Percentiles rank a stretch among this genome's conserved stretches.
Conservation (phyloP, 2,329 filamentous ascomycete species). For the Pseudogymnoascus sp. region DNA sequence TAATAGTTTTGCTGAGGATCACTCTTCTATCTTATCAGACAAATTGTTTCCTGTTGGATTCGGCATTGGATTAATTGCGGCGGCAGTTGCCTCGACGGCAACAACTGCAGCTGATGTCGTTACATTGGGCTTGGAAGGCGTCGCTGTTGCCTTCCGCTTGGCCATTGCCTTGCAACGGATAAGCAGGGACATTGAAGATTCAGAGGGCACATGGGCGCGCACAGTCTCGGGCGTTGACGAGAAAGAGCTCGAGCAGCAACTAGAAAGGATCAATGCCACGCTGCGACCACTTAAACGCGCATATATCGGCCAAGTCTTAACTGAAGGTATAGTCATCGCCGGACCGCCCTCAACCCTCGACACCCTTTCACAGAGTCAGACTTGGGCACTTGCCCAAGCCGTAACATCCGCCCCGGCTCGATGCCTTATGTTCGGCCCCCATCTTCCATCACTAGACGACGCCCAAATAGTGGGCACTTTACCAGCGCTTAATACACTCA, state of each 20-base stretch:
- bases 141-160: slow-evolving; percentile 16
- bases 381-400: neutral
- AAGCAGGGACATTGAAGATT: slow-evolving; percentile 14
- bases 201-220: neutral
- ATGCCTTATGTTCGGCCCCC: neutral
- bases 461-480: neutral
- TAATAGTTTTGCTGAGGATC: neutral
- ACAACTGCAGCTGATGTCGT: slow-evolving; percentile 13
- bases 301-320: slow-evolving; percentile 9
- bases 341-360: slow-evolving; percentile 14
- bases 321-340: slow-evolving; percentile 2
- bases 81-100: slow-evolving; percentile 15
- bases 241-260: neutral
- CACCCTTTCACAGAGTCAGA: neutral
- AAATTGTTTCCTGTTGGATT: slow-evolving; percentile 13
- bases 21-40: neutral
- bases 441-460: neutral
- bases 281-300: slow-evolving; percentile 9
- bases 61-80: slow-evolving; percentile 18
- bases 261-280: neutral
- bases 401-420: neutral
- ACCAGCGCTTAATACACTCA: neutral
- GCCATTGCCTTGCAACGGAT: slow-evolving; percentile 15
- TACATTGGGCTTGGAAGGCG: neutral
- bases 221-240: slow-evolving; percentile 9